Conservation (phyloP, 306 rosid genomes). For the Quercus robur region DNA sequence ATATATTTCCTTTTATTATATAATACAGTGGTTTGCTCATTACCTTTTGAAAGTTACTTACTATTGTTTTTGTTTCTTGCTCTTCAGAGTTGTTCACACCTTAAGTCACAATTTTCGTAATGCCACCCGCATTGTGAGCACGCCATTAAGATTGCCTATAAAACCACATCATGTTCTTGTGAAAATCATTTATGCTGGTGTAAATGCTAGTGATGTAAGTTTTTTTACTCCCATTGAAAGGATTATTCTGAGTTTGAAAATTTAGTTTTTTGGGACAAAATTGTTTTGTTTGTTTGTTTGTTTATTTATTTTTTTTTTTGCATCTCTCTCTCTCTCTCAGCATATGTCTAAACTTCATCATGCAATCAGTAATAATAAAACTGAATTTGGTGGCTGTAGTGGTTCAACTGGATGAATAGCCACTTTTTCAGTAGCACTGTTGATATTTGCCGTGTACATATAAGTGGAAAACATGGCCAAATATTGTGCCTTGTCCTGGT, state of each 20-base stretch:
- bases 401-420: conserved; percentile 6
- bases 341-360: not conserved
- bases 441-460: not conserved
- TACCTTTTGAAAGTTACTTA: conserved; percentile 11
- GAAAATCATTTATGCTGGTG: conserved; percentile 90
- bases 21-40: conserved; percentile 12
- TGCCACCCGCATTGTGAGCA: conserved; percentile 65
- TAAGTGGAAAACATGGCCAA: not conserved
- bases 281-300: not conserved
- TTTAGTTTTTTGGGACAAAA: not conserved
- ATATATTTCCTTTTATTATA: not conserved
- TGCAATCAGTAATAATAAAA: not conserved
- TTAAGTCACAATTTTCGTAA: conserved; percentile 80
- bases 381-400: not conserved
- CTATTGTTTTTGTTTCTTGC: conserved; percentile 7
- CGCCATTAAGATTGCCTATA: conserved; percentile 72
- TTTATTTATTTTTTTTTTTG: not conserved
- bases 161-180: conserved; percentile 67
- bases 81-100: conserved; percentile 87
- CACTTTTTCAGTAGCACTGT: conserved; percentile 2
- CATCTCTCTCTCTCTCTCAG: conserved; percentile 8
- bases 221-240: conserved; percentile 20
- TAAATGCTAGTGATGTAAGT: conserved; percentile 99
- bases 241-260: not conserved
- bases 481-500: not conserved